Evolutionary conservation across 1,139 yeast genomes (phyloP), one percentile per base, ranked within the genome.

Genomic region (Pichia sp.): DNA sequence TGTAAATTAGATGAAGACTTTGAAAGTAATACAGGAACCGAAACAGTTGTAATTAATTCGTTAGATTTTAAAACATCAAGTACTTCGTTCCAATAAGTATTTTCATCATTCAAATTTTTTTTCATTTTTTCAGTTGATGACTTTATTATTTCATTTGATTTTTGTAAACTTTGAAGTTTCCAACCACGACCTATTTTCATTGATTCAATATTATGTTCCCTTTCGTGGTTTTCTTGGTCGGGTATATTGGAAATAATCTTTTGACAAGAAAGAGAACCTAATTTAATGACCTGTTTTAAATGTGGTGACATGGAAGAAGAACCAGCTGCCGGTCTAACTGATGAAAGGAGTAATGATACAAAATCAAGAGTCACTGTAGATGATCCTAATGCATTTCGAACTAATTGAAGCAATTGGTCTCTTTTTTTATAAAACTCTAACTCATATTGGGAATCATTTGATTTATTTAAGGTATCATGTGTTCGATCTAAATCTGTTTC

Each of bases 251-350:
- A 27, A 7, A 30, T 53, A 2, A 82, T 66, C 35, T 71, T 65
- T 55, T 84, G 95, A 12, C 92, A 74, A 45, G 82, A 83, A 42
- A 92, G 68, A 0, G 97, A 82, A 0, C 95, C 96, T 11, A 82
- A 69, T 1, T 95, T 89, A 0, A 85, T 84, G 47, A 76, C 79
- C 54, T 86, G 83, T 53, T 80, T 77, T 51, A 92, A 69, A 63
- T 82, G 90, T 1, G 96, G 92, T 1, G 97, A 87, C 78, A 92
- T 87, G 4, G 97, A 86, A 3, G 90, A 74, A 35, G 84, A 75
- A 1, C 94, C 96, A 2, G 92, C 82, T 24, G 85, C 84, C 2
- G 96, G 96, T 50, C 92, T 74, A 11, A 79, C 78, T 16, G 87
- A 75, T n/a, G 96, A 83, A 39, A 92, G 70, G 45, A 94, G 66